Evolutionary conservation across 176 grass and related monocot genomes (phyloP).

Genomic region (Carex kokanica): DNA sequence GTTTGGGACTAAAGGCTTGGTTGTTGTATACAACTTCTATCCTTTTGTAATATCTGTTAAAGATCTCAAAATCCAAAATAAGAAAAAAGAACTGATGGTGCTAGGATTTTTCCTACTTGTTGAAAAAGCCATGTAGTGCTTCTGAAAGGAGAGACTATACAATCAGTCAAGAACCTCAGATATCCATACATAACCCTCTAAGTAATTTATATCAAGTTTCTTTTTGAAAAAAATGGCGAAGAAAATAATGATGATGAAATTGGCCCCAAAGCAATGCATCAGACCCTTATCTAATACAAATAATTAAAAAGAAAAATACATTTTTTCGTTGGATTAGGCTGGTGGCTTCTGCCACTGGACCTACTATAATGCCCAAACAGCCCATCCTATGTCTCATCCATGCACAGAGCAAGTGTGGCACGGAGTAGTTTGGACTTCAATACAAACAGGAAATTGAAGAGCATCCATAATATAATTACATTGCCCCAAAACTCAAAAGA

Average conservation of each 20-base stretch:
- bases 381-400: neutral
- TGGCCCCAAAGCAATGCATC: neutral
- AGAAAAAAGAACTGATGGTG: neutral
- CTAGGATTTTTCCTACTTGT: neutral
- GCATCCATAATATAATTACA: neutral
- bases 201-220: neutral
- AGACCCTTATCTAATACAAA: neutral
- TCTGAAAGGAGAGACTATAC: neutral
- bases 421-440: neutral
- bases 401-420: neutral
- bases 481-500: slow-evolving; percentile 16
- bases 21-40: neutral
- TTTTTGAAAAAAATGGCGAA: neutral
- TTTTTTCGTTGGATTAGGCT: neutral
- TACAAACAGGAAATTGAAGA: neutral
- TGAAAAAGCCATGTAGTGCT: neutral
- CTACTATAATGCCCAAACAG: neutral
- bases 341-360: neutral
- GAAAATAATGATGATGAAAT: neutral
- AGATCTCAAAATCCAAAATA: neutral
- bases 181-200: neutral
- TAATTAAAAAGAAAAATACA: neutral
- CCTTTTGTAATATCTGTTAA: neutral
- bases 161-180: neutral
- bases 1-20: too few species aligned